A percentile compares a stretch with the other conserved stretches of the same genome.
These are phyloP conservation scores for Spathaspora gorwiae DNA, from an alignment of 805 yeast species.

Conservation along the genomic window DNA sequence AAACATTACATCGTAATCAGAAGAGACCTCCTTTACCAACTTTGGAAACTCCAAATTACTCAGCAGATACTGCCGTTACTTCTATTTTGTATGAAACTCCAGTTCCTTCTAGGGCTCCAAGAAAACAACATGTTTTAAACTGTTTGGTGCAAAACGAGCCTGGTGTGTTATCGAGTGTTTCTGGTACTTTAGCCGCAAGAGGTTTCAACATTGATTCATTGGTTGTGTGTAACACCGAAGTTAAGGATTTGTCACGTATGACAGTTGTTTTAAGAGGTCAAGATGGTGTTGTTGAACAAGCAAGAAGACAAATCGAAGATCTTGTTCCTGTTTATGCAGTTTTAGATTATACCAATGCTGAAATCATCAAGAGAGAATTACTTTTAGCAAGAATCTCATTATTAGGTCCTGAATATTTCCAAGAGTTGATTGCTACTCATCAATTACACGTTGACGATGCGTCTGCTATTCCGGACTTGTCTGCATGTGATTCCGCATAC, in stretches of 20 bases:
- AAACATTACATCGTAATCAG: slow-evolving; percentile 81
- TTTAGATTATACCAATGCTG: slow-evolving; percentile 84
- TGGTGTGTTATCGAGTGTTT: slow-evolving; percentile 88
- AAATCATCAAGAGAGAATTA: slow-evolving; percentile 87
- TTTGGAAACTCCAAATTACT: slow-evolving; percentile 89
- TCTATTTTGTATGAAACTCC: slow-evolving; percentile 93
- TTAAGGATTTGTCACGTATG: slow-evolving; percentile 92
- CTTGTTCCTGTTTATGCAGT: slow-evolving; percentile 98
- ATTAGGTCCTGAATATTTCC: slow-evolving; percentile 97
- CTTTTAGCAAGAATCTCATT: slow-evolving; percentile 87
- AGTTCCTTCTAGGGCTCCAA: slow-evolving; percentile 54
- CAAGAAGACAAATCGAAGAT: slow-evolving; percentile 96
- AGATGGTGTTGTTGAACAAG: slow-evolving; percentile 95
- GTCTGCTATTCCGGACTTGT: slow-evolving; percentile 39
- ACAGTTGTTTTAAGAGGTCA: slow-evolving; percentile 92
- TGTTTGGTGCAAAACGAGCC: slow-evolving; percentile 98
- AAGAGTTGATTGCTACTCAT: slow-evolving; percentile 87
- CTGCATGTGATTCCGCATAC: slow-evolving; percentile 45
- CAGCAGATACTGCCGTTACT: slow-evolving; percentile 94
- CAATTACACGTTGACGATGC: slow-evolving; percentile 41
- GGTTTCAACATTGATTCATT: slow-evolving; percentile 98
- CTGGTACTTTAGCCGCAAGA: slow-evolving; percentile 95
- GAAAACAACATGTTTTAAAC: slow-evolving; percentile 85
- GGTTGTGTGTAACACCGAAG: slow-evolving; percentile 95
- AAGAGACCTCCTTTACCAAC: slow-evolving; percentile 90